Conservation (phyloP, 257 asterid species). For the Solanum pinnatisectum region DNA sequence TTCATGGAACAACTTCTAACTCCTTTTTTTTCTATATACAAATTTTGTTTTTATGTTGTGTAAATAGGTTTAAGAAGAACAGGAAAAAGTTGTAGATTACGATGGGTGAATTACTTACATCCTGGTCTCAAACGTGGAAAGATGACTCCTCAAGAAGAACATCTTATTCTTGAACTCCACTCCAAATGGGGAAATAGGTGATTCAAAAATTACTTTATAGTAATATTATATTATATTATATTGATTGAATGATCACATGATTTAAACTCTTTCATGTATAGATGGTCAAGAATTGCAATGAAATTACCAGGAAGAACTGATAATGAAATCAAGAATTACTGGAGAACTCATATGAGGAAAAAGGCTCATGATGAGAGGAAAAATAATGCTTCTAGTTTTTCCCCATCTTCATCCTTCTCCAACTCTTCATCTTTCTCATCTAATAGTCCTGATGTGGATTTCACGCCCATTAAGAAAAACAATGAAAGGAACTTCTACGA, state of each 20-base stretch:
- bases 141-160: conserved; percentile 62
- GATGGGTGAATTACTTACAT: conserved; percentile 79
- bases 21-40: neutral
- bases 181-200: conserved; percentile 81
- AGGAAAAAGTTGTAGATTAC: conserved; percentile 78
- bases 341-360: conserved; percentile 90
- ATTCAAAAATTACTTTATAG: no score
- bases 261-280: conserved; percentile 2
- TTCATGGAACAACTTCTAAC: neutral
- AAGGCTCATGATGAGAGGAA: conserved; percentile 61
- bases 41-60: neutral
- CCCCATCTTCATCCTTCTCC: conserved; percentile 29
- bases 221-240: no score
- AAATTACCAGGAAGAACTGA: conserved; percentile 32
- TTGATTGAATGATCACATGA: neutral
- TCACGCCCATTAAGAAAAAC: conserved; percentile 7
- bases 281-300: conserved; percentile 91
- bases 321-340: conserved; percentile 5
- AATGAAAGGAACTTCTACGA: conserved; percentile 46
- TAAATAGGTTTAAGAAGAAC: conserved; percentile 64
- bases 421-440: conserved; percentile 35
- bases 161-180: conserved; percentile 71
- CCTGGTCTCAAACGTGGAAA: conserved; percentile 74
- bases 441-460: conserved; percentile 8
- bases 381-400: conserved; percentile 6